Evolutionary conservation across 1,139 yeast genomes (phyloP), one percentile per base, ranked within the genome.

Genomic region (Blastobotrys indianensis): DNA sequence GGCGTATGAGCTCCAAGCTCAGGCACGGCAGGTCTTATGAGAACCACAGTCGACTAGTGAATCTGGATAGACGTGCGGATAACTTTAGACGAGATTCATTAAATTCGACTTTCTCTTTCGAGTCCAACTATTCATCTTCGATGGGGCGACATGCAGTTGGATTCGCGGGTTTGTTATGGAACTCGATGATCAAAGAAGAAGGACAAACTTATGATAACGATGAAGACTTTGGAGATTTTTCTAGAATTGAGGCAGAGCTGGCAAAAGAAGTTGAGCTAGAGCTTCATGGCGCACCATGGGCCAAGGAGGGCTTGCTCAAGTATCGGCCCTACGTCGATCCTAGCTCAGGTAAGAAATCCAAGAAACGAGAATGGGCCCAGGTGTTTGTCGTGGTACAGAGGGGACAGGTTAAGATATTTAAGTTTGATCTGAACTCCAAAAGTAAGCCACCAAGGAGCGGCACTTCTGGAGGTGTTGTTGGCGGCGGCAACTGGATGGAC

Each of bases 201-300:
- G 34, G 33, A 13, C 44, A 40, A 2, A 40, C 40, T 7, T 42
- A 39, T 4, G 46, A 41, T 2, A 53, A 51, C 4, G 56, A 47
- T 13, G 58, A 51, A 20, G 55, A 46, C 30, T 62, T 54, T 51
- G 64, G 52, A 42, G 62, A 61, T 38, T 61, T 62, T 43, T 51
- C 57, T 3, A 53, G 56, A 41, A 54, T 62, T 36, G 63, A 62
- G 41, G 52, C 51, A 16, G 64, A 61, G 38, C 53, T 61, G 13
- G 60, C 62, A 23, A 56, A 73, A 51, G 88, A 82, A 62, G 73
- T 77, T 51, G 77, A 76, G 35, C 67, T 83, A 49, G 88, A 81
- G 59, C 68, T 80, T 40, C 75, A 75, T 45, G 92, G 92, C 0
- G 78, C 88, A 2, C 92, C 94, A 1, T 84, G 85, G 76, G 75